phyloP scores from a whole-genome alignment of 805 yeast species.

The Wickerhamomyces chambardii region DNA sequence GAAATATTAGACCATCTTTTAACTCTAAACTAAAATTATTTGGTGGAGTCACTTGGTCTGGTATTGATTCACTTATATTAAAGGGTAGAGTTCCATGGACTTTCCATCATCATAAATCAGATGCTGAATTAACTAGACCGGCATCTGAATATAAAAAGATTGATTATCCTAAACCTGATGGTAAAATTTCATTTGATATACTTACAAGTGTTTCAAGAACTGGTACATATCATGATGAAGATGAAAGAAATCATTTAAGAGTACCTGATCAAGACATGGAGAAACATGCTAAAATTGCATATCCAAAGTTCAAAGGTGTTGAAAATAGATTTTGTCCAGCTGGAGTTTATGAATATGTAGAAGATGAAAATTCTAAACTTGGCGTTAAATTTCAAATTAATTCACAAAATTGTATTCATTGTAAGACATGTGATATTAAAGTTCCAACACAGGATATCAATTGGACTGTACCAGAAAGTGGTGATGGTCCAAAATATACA shows the following conservation, averaged over 20 bases:
- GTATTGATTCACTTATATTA: conserved; percentile 70
- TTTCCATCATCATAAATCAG: conserved; percentile 57
- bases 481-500: conserved; percentile 95
- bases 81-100: conserved; percentile 88
- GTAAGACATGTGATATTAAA: conserved; percentile 97
- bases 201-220: conserved; percentile 94
- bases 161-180: conserved; percentile 94
- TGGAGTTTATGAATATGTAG: conserved; percentile 89
- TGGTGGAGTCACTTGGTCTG: conserved; percentile 83
- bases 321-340: conserved; percentile 97
- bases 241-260: conserved; percentile 83
- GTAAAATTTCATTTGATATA: conserved; percentile 83
- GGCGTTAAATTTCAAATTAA: conserved; percentile 90
- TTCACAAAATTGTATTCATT: conserved; percentile 95
- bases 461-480: conserved; percentile 99
- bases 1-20: conserved; percentile 93
- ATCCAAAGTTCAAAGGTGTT: conserved; percentile 75
- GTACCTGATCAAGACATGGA: conserved; percentile 52
- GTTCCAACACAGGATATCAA: conserved; percentile 90
- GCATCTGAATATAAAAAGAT: conserved; percentile 66
- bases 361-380: conserved; percentile 44
- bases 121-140: conserved; percentile 58
- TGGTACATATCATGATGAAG: conserved; percentile 93
- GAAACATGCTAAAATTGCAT: conserved; percentile 60
- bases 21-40: conserved; percentile 61